Base-by-base conservation (phyloP, 257 asterid genomes). In the Rauvolfia tetraphylla region DNA sequence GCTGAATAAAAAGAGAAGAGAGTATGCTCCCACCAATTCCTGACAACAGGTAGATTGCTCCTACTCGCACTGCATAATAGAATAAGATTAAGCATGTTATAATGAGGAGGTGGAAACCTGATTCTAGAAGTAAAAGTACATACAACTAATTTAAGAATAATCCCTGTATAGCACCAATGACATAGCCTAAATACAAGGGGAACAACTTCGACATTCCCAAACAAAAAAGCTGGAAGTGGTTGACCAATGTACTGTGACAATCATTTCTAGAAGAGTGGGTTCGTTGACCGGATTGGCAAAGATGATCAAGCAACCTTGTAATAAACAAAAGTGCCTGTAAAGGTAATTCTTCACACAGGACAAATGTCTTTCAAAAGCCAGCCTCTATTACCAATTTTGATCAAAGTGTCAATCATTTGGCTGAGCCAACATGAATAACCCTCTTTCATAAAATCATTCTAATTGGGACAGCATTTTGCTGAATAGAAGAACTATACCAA, bases 1-100 rank as follows among this genome's bases (percentile, higher is more conserved):
- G 82, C 79, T 89, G 97, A 84, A 95, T 90, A 77, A 93, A 93
- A 58, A 91, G 93, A 82, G 85, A 83, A 27, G 98, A 93, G 39
- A 91, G 85, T 68, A 91, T 62, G 83, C 98, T 93, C 84, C 98
- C 98, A 13, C 98, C 97, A 41, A 91, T 85, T 41, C 98, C 98
- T 7, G 98, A 91, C 78, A 93, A 61, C 69, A 93, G 79, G 86
- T 93, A 93, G 63, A 91, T 85, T 36, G 81, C 71, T 74, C 98
- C 98, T 25, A 93, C 90, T 65, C 95, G 92, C 76, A 89, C 98
- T 91, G 96, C 85, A 79, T 15, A 22, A 68, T 68, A 76, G 58
- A 79, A 48, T 78, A 15, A 33, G 7, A 49, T 5, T 5, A 48
- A 71, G 15, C 38, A 54, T 48, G 46, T 9, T 25, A 65, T 54